Conservation (phyloP, 257 asterid species). For the Datura wrightii region DNA sequence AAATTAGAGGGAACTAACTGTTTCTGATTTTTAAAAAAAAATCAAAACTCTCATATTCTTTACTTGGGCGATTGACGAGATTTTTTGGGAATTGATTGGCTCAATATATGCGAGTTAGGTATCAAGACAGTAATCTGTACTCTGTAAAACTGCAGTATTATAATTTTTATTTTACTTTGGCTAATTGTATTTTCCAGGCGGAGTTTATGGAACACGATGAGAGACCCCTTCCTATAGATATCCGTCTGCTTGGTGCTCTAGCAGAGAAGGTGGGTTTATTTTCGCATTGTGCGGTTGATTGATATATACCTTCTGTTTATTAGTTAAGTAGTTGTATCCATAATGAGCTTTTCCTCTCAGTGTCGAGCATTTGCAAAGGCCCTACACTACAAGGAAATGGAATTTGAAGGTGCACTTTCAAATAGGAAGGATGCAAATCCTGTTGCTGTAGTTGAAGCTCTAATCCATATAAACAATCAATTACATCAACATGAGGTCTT, state of each 20-base stretch:
- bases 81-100: background rate
- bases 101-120: constrained; percentile 13
- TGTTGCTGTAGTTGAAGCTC: constrained; percentile 95
- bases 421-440: constrained; percentile 93
- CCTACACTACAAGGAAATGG: constrained; percentile 97
- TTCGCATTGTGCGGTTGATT: constrained; percentile 26
- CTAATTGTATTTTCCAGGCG: constrained; percentile 57
- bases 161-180: constrained; percentile 15
- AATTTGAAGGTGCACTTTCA: constrained; percentile 89
- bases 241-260: constrained; percentile 97
- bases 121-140: background rate
- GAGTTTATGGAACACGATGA: constrained; percentile 99
- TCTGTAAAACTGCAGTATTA: constrained; percentile 3
- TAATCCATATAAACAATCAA: constrained; percentile 96
- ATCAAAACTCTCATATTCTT: background rate
- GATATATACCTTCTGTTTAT: constrained; percentile 12
- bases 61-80: background rate
- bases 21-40: background rate
- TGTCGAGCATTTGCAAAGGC: constrained; percentile 99
- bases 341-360: constrained; percentile 56
- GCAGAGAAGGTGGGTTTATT: constrained; percentile 79
- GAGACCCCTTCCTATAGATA: constrained; percentile 97
- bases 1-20: background rate
- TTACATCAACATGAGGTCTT: constrained; percentile 96
- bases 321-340: constrained; percentile 19